Evolutionary conservation across 257 asterid species (phyloP).

Genomic region (Prunella vulgaris): DNA sequence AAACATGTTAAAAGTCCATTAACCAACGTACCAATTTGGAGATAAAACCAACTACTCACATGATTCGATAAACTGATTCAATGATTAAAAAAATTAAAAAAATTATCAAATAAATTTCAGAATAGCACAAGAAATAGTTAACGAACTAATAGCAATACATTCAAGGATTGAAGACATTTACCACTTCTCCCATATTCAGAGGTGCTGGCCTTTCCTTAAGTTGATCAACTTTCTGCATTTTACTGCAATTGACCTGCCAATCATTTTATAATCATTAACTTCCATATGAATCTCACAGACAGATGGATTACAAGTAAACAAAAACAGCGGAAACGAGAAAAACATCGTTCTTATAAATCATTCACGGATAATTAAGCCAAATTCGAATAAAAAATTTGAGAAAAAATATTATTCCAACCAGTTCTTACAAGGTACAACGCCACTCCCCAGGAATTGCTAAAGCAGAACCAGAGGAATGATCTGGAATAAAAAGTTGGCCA

Average conservation of each 20-base stretch:
- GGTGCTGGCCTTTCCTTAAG: constrained; percentile 31
- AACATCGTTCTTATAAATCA: not conserved
- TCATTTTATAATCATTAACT: constrained; percentile 4
- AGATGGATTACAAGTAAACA: not conserved
- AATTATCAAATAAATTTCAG: not conserved
- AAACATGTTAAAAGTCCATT: not conserved
- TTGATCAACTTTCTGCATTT: constrained; percentile 47
- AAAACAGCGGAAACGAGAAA: not conserved
- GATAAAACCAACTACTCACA: not conserved
- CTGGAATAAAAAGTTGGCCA: not conserved
- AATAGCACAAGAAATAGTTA: not conserved
- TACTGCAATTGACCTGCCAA: constrained; percentile 18
- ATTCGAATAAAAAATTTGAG: not conserved
- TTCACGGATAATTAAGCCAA: not conserved
- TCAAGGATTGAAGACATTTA: constrained; percentile 13
- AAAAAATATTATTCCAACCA: not conserved
- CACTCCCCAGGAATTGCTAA: not conserved
- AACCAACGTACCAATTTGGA: constrained; percentile 1
- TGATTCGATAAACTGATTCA: not conserved
- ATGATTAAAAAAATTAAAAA: not conserved
- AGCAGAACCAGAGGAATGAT: too few species aligned
- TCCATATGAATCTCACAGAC: not conserved
- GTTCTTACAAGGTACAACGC: not conserved
- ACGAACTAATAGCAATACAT: not conserved
- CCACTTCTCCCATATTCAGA: constrained; percentile 42